A percentile compares a stretch with the other conserved stretches of the same genome.
phyloP scores from a whole-genome alignment of 495 filamentous ascomycete genomes.

The Penicillium desertorum region DNA sequence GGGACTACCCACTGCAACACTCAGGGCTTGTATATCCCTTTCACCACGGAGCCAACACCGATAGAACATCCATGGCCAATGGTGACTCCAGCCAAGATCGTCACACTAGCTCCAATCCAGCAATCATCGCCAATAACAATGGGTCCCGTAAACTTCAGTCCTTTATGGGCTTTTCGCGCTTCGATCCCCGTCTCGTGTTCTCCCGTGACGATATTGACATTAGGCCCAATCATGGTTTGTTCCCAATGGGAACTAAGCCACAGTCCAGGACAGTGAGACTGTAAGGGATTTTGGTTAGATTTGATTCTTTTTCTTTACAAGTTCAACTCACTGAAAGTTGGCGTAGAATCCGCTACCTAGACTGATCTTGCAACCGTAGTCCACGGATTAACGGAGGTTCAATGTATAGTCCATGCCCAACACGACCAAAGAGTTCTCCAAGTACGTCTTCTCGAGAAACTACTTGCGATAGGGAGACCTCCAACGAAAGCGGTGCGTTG shows the following conservation, averaged over 20 bases:
- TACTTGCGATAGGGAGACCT: background rate
- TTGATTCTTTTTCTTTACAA: background rate
- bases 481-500: constrained; percentile 3
- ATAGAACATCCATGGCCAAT: constrained; percentile 48
- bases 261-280: constrained; percentile 46
- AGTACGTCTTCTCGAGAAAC: background rate
- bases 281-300: background rate
- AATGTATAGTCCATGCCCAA: constrained; percentile 4
- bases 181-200: constrained; percentile 48
- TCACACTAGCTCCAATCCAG: constrained; percentile 46
- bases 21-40: constrained; percentile 37
- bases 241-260: constrained; percentile 43
- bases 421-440: constrained; percentile 3
- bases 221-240: constrained; percentile 46
- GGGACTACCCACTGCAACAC: constrained; percentile 42
- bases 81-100: constrained; percentile 47
- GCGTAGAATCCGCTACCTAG: constrained; percentile 44
- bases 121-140: constrained; percentile 47
- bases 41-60: constrained; percentile 48
- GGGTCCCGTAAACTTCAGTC: constrained; percentile 37
- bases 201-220: constrained; percentile 45
- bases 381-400: constrained; percentile 8
- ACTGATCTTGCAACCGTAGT: constrained; percentile 3
- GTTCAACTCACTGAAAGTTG: constrained; percentile 41
- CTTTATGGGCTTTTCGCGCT: constrained; percentile 29